Percentiles rank a stretch among this genome's conserved stretches.
phyloP scores from a whole-genome alignment of 192 early-diverging fungal genomes.

The Chytriomyces sp. region DNA sequence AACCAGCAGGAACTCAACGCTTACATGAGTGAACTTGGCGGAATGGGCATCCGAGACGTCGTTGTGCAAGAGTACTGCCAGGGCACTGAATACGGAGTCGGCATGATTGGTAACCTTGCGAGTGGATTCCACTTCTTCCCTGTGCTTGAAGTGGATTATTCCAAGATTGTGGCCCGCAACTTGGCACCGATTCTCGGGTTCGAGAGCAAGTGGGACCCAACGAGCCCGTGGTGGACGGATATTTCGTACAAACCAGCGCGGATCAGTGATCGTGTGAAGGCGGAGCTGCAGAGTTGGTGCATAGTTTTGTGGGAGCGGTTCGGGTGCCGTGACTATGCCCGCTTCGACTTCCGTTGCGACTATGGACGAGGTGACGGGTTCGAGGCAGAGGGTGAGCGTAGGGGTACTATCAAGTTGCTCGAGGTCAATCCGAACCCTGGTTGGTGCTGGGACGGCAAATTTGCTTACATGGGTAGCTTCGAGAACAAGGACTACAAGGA shows the following conservation, averaged over 20 bases:
- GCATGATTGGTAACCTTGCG: slow-evolving; percentile 61
- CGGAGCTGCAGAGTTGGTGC: slow-evolving; percentile 42
- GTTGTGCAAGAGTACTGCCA: slow-evolving; percentile 60
- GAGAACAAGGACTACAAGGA: slow-evolving; percentile 52
- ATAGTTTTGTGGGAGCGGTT: slow-evolving; percentile 56
- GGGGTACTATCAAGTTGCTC: slow-evolving; percentile 55
- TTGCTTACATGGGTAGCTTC: slow-evolving; percentile 61
- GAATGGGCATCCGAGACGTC: slow-evolving; percentile 52
- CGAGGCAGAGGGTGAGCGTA: slow-evolving; percentile 24
- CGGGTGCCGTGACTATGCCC: slow-evolving; percentile 59
- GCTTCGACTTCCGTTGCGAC: slow-evolving; percentile 58
- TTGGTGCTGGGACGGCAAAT: slow-evolving; percentile 68
- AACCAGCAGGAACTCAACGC: slow-evolving; percentile 44
- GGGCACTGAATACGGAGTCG: slow-evolving; percentile 60
- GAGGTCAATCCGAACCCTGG: slow-evolving; percentile 67
- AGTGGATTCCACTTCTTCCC: slow-evolving; percentile 62
- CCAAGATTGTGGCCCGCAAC: slow-evolving; percentile 45
- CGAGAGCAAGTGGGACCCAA: slow-evolving; percentile 67
- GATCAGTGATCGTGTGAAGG: slow-evolving; percentile 30
- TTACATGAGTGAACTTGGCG: slow-evolving; percentile 49
- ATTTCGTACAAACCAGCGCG: slow-evolving; percentile 50
- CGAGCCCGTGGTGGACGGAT: slow-evolving; percentile 59
- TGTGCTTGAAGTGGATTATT: slow-evolving; percentile 59
- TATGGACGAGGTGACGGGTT: slow-evolving; percentile 27
- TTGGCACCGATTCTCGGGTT: slow-evolving; percentile 63